Evolutionary conservation across 2,329 filamentous ascomycete genomes (phyloP).

Genomic region (Aspergillus brasiliensis): DNA sequence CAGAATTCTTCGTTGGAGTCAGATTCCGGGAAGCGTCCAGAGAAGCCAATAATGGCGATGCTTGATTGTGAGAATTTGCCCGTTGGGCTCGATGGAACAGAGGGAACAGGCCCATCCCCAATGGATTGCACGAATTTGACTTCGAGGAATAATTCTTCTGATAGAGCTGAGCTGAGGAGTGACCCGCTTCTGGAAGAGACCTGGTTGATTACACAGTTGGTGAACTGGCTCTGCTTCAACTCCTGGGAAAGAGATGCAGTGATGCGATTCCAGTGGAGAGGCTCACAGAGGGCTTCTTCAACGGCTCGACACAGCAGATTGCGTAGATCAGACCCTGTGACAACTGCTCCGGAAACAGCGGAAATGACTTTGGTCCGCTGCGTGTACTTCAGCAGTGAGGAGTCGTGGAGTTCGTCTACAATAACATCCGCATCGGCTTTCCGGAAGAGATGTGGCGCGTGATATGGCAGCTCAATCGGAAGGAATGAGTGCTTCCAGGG

Average conservation of each 20-base stretch:
- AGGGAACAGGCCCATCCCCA: background rate
- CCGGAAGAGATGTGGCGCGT: constrained; percentile 7
- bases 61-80: constrained; percentile 52
- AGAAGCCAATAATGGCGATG: constrained; percentile 82
- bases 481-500: constrained; percentile 9
- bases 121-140: background rate
- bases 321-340: background rate
- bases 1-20: constrained; percentile 71
- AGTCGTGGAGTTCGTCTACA: background rate
- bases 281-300: background rate
- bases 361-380: background rate
- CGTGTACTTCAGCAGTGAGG: background rate
- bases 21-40: constrained; percentile 74
- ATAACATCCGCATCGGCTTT: background rate
- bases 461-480: constrained; percentile 9
- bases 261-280: background rate
- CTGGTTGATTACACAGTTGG: background rate
- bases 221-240: background rate
- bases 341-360: background rate
- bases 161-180: background rate
- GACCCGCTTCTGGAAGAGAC: background rate
- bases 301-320: background rate
- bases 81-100: background rate
- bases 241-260: background rate
- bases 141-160: background rate